Conservation (phyloP, 23 red algal species). For the Gracilaria gracilis region DNA sequence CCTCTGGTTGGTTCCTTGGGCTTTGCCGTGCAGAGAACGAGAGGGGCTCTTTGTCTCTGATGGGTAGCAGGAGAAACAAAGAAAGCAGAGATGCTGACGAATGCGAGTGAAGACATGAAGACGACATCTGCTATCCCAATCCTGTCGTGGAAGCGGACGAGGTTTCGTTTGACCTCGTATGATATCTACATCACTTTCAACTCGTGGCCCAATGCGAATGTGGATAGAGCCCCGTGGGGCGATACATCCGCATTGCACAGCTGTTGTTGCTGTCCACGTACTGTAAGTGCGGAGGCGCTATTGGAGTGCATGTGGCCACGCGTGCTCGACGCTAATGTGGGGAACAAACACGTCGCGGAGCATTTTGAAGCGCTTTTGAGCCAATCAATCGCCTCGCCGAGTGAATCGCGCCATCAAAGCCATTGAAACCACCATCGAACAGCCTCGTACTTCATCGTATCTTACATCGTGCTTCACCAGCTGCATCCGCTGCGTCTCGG, state of each 20-base stretch:
- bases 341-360: background rate
- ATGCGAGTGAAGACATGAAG: background rate
- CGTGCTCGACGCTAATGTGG: background rate
- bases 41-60: too few relatives aligned
- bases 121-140: too few relatives aligned
- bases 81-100: background rate
- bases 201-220: too few relatives aligned
- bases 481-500: too few relatives aligned
- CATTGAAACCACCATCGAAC: background rate
- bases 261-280: too few relatives aligned
- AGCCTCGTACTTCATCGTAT: too few relatives aligned
- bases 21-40: background rate
- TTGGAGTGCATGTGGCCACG: too few relatives aligned
- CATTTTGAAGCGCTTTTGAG: background rate
- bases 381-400: background rate
- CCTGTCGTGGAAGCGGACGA: background rate
- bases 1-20: background rate
- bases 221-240: too few relatives aligned
- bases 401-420: background rate
- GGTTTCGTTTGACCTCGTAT: too few relatives aligned
- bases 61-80: background rate
- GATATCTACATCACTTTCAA: too few relatives aligned
- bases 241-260: too few relatives aligned
- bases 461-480: too few relatives aligned
- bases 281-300: background rate